Evolutionary conservation across 2,329 filamentous ascomycete species (phyloP).

Genomic region (Thielaviopsis euricoi): DNA sequence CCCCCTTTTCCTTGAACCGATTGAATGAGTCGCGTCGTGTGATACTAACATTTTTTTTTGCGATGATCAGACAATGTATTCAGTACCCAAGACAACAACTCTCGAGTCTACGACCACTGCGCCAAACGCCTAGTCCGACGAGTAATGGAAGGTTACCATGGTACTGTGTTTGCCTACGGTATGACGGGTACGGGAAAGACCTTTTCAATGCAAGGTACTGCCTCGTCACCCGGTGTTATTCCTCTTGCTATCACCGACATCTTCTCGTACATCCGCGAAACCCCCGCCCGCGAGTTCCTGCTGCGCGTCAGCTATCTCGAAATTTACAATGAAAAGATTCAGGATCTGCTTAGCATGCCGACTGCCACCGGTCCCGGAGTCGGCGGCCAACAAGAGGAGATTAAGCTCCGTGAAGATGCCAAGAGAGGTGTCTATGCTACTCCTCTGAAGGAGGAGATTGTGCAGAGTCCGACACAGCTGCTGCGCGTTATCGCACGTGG

Average conservation of each 20-base stretch:
- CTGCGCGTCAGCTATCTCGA: constrained; percentile 94
- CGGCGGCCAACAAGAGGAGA: constrained; percentile 60
- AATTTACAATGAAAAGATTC: constrained; percentile 97
- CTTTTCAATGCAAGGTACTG: constrained; percentile 98
- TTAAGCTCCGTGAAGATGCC: constrained; percentile 90
- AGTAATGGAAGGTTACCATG: constrained; percentile 98
- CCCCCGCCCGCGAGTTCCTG: constrained; percentile 82
- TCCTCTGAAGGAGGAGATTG: constrained; percentile 93
- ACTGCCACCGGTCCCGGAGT: constrained; percentile 38
- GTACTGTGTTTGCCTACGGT: constrained; percentile 94
- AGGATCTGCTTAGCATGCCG: constrained; percentile 74
- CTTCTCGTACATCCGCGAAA: constrained; percentile 97
- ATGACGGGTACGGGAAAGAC: constrained; percentile 99
- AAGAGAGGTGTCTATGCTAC: constrained; percentile 94
- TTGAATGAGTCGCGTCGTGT: not conserved
- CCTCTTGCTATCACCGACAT: constrained; percentile 96
- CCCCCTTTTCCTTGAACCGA: not conserved
- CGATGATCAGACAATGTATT: constrained; percentile 73
- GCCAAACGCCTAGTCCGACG: constrained; percentile 87
- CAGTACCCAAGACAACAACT: constrained; percentile 81
- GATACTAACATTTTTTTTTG: constrained; percentile 13
- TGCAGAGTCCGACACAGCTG: constrained; percentile 91
- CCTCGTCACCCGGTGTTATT: constrained; percentile 88
- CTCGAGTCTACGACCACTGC: constrained; percentile 82
- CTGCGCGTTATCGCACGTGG: constrained; percentile 87